phyloP scores from a whole-genome alignment of 2,329 filamentous ascomycete genomes.

The Aplosporella prunicola region DNA sequence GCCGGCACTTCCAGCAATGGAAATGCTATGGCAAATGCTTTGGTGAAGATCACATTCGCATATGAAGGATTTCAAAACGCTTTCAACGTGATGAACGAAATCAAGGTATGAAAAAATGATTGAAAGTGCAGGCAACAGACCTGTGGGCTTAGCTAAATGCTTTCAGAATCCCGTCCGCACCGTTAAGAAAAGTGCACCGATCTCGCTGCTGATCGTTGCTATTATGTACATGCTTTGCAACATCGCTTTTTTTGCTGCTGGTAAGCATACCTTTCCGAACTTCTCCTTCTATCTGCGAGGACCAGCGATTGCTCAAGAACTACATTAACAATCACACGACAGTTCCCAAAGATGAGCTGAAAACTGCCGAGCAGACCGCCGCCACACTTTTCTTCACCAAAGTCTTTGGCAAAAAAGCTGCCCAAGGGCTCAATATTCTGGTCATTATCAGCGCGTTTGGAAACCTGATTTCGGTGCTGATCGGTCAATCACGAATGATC shows the following conservation, averaged over 20 bases:
- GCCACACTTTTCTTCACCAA: constrained; percentile 58
- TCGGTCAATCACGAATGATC: constrained; percentile 21
- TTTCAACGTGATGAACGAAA: constrained; percentile 26
- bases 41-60: constrained; percentile 25
- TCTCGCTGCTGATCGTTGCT: constrained; percentile 52
- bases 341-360: constrained; percentile 58
- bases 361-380: constrained; percentile 56
- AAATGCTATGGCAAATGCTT: constrained; percentile 21
- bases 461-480: constrained; percentile 50
- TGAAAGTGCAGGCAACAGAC: no score
- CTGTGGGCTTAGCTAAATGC: constrained; percentile 14
- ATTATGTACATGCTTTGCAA: constrained; percentile 58
- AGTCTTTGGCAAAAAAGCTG: constrained; percentile 45
- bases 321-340: constrained; percentile 21
- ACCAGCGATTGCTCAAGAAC: constrained; percentile 19
- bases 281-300: constrained; percentile 21
- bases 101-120: constrained; percentile 16
- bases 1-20: constrained; percentile 20
- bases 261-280: constrained; percentile 18
- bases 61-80: constrained; percentile 23
- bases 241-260: constrained; percentile 53
- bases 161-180: constrained; percentile 51
- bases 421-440: constrained; percentile 46
- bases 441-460: constrained; percentile 59
- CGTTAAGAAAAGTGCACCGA: constrained; percentile 50